Evolutionary conservation across 2,329 filamentous ascomycete species (phyloP).

Genomic region (Endoconidiophora polonica): DNA sequence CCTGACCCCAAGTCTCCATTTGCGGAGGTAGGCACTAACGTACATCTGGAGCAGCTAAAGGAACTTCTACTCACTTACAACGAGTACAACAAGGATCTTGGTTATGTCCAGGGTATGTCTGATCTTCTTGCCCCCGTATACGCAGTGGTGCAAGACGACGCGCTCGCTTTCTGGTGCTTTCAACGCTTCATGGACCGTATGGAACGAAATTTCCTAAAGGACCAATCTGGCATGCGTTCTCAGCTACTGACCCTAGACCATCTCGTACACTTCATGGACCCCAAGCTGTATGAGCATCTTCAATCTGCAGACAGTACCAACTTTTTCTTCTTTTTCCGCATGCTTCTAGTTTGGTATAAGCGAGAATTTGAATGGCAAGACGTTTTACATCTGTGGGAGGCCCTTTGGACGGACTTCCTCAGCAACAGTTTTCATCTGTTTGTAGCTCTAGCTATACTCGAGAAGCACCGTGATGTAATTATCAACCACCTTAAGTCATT

Average conservation of each 20-base stretch:
- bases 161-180: slow-evolving; percentile 92
- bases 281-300: slow-evolving; percentile 79
- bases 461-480: slow-evolving; percentile 92
- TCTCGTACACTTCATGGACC: slow-evolving; percentile 91
- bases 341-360: slow-evolving; percentile 98
- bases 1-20: slow-evolving; percentile 94
- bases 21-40: slow-evolving; percentile 81
- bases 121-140: slow-evolving; percentile 92
- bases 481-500: slow-evolving; percentile 89
- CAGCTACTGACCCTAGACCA: slow-evolving; percentile 87
- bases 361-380: slow-evolving; percentile 87
- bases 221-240: slow-evolving; percentile 88
- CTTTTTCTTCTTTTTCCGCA: slow-evolving; percentile 99
- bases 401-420: slow-evolving; percentile 82
- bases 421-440: slow-evolving; percentile 89
- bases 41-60: slow-evolving; percentile 97
- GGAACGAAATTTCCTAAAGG: slow-evolving; percentile 90
- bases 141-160: slow-evolving; percentile 92
- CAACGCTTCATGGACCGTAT: slow-evolving; percentile 93
- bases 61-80: slow-evolving; percentile 98
- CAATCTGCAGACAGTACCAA: slow-evolving; percentile 88
- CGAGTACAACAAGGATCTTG: slow-evolving; percentile 87
- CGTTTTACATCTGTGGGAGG: slow-evolving; percentile 77
- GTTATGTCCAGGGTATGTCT: slow-evolving; percentile 98
- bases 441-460: slow-evolving; percentile 79